Percentiles rank a stretch among this genome's conserved stretches.
phyloP scores from a whole-genome alignment of 2,329 filamentous ascomycete species.

The Colletotrichum filicis region DNA sequence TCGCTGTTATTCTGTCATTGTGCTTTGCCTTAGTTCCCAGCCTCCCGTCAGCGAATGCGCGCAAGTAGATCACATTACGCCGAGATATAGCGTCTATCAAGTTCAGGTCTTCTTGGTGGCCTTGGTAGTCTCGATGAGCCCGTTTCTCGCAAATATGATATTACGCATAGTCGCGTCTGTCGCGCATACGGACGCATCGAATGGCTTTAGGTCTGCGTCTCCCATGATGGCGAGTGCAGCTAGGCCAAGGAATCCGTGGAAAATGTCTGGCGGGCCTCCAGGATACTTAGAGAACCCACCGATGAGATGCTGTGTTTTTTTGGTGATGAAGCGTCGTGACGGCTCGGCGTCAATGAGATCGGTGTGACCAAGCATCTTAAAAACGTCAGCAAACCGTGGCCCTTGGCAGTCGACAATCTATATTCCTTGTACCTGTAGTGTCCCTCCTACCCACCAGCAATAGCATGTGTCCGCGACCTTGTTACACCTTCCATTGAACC shows the following conservation, averaged over 20 bases:
- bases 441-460: conserved; percentile 87
- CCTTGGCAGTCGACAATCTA: conserved; percentile 49
- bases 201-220: conserved; percentile 73
- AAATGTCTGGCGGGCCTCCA: conserved; percentile 78
- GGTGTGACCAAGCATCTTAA: conserved; percentile 69
- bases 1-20: neutral
- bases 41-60: neutral
- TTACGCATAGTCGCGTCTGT: conserved; percentile 68
- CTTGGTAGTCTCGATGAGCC: conserved; percentile 42
- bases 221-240: conserved; percentile 80
- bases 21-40: neutral
- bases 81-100: neutral
- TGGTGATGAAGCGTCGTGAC: conserved; percentile 82
- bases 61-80: neutral
- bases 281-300: conserved; percentile 83
- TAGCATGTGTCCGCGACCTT: conserved; percentile 97
- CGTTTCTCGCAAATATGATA: conserved; percentile 58
- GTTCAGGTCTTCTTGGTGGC: neutral
- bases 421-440: conserved; percentile 55
- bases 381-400: conserved; percentile 31
- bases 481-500: conserved; percentile 91
- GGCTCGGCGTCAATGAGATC: conserved; percentile 68
- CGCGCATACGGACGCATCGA: conserved; percentile 83
- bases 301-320: conserved; percentile 87
- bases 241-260: conserved; percentile 90